Percentiles rank a stretch among this genome's conserved stretches.
Conservation (phyloP, 1,139 yeast genomes). For the Yamadazyma epiphylla region DNA sequence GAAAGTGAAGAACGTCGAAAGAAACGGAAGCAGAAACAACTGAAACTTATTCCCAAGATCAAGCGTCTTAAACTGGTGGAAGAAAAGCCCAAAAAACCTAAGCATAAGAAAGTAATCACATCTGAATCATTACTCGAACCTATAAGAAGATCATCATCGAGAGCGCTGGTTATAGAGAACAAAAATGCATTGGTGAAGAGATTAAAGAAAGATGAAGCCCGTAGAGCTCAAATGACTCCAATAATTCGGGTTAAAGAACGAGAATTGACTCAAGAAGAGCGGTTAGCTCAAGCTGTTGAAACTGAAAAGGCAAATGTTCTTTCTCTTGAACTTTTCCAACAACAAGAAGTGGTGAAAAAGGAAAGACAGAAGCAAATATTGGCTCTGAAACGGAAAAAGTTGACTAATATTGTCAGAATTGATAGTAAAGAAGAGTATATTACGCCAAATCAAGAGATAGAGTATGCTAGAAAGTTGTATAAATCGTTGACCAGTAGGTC, state of each 20-base stretch:
- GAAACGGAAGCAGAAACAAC: slow-evolving; percentile 36
- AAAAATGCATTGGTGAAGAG: slow-evolving; percentile 75
- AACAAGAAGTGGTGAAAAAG: slow-evolving; percentile 81
- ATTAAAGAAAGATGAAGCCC: slow-evolving; percentile 65
- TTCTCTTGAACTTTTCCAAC: slow-evolving; percentile 72
- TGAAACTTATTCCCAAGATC: slow-evolving; percentile 43
- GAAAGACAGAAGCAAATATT: slow-evolving; percentile 72
- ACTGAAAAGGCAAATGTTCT: slow-evolving; percentile 76
- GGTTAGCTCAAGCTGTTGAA: slow-evolving; percentile 77
- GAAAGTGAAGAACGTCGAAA: slow-evolving; percentile 47
- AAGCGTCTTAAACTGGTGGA: slow-evolving; percentile 28
- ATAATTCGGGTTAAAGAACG: slow-evolving; percentile 39
- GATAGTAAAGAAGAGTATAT: slow-evolving; percentile 37
- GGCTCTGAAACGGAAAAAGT: slow-evolving; percentile 57
- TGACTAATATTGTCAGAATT: slow-evolving; percentile 54
- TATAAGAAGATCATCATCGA: slow-evolving; percentile 69
- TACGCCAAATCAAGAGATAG: slow-evolving; percentile 54
- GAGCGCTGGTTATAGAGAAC: slow-evolving; percentile 75
- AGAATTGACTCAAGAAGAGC: slow-evolving; percentile 80
- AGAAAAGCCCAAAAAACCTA: slow-evolving; percentile 17
- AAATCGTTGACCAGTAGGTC: slow-evolving; percentile 25
- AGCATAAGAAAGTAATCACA: slow-evolving; percentile 19
- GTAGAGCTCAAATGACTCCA: slow-evolving; percentile 51
- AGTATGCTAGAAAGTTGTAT: slow-evolving; percentile 33
- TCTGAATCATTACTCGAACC: slow-evolving; percentile 48